Percentiles rank a stretch among this genome's conserved stretches.
Evolutionary conservation across 495 filamentous ascomycete species (phyloP).

Genomic region (Bacidia rubella): DNA sequence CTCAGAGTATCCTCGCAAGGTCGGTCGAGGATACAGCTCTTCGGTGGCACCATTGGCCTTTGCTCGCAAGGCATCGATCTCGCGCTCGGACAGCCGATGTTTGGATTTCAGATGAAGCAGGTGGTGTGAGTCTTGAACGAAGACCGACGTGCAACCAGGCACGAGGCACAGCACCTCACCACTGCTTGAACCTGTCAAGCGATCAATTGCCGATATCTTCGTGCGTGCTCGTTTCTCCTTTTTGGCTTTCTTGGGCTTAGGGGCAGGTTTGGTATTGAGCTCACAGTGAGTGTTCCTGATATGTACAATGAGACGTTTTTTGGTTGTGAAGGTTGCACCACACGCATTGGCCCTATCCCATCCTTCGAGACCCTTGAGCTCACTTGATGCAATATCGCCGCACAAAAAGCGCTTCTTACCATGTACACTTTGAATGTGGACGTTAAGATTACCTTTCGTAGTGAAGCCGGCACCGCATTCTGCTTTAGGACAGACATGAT

Average conservation of each 20-base stretch:
- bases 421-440: constrained; percentile 66
- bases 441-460: constrained; percentile 61
- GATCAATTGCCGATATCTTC: constrained; percentile 19
- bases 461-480: constrained; percentile 64
- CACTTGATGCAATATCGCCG: constrained; percentile 46
- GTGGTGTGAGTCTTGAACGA: constrained; percentile 54
- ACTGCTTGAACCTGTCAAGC: constrained; percentile 42
- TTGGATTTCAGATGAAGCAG: constrained; percentile 47
- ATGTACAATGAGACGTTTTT: constrained; percentile 67
- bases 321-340: constrained; percentile 51
- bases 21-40: constrained; percentile 9
- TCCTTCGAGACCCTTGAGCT: constrained; percentile 40
- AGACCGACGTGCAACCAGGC: constrained; percentile 41
- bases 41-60: constrained; percentile 16
- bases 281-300: constrained; percentile 63
- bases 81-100: constrained; percentile 36
- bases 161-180: constrained; percentile 40
- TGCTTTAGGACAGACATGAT: constrained; percentile 40
- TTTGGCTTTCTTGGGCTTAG: constrained; percentile 16
- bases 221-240: constrained; percentile 12
- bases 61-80: constrained; percentile 36
- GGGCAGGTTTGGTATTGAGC: constrained; percentile 32
- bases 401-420: constrained; percentile 57
- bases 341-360: constrained; percentile 59
- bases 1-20: neutral